These are phyloP conservation scores for Penicillium roqueforti DNA, from an alignment of 495 filamentous ascomycete species.

Conservation along the genomic window DNA sequence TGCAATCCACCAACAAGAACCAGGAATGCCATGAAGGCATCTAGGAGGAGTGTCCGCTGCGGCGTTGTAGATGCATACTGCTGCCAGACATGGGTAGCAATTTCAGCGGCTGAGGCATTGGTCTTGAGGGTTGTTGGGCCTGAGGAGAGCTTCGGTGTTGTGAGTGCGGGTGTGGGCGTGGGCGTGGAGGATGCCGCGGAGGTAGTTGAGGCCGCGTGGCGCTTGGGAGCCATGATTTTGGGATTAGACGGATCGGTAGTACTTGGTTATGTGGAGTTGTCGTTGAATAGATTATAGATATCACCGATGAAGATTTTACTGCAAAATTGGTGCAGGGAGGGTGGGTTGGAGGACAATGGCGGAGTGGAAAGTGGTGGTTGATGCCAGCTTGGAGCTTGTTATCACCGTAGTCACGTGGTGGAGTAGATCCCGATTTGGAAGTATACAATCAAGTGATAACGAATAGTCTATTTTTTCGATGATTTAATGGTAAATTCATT, in stretches of 20 bases:
- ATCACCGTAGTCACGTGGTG: conserved; percentile 26
- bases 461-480: background rate
- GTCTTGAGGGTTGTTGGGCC: conserved; percentile 37
- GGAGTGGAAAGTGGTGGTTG: conserved; percentile 19
- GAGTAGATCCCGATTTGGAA: background rate
- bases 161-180: conserved; percentile 10
- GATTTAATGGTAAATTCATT: background rate
- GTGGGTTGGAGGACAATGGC: conserved; percentile 21
- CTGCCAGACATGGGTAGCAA: conserved; percentile 56
- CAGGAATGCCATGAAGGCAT: conserved; percentile 88
- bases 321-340: background rate
- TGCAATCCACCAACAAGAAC: conserved; percentile 81
- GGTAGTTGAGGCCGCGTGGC: conserved; percentile 39
- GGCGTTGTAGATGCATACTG: conserved; percentile 76
- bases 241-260: conserved; percentile 7
- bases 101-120: conserved; percentile 49
- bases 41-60: conserved; percentile 87
- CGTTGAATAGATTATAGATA: background rate
- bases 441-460: conserved; percentile 4
- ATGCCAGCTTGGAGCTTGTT: conserved; percentile 36
- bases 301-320: background rate
- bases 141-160: conserved; percentile 41
- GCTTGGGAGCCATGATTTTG: conserved; percentile 48
- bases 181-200: conserved; percentile 30
- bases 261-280: background rate